These are phyloP conservation scores for Colletotrichum aenigma DNA, from an alignment of 2,329 filamentous ascomycete genomes.

Conservation along the genomic window DNA sequence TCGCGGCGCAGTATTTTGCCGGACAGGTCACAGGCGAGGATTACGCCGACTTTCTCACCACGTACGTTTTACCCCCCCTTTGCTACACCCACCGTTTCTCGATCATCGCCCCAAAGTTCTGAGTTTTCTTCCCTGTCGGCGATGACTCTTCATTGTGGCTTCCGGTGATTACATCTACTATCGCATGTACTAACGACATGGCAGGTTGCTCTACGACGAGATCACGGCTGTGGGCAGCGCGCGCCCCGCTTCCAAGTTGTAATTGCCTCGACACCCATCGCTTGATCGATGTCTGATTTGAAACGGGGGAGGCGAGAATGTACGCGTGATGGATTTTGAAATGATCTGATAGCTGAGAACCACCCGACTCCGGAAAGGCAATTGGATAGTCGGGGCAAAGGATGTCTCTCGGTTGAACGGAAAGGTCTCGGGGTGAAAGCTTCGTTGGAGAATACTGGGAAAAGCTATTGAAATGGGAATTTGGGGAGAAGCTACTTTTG, in stretches of 20 bases:
- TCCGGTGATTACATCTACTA: not conserved
- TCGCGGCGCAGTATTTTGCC: conserved; percentile 92
- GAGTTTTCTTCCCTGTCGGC: not conserved
- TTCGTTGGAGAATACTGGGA: not conserved
- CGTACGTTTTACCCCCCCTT: conserved; percentile 53
- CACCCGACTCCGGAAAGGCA: not conserved
- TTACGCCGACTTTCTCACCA: conserved; percentile 94
- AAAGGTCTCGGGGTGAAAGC: not conserved
- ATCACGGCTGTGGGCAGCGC: conserved; percentile 76
- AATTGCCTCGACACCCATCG: conserved; percentile 23
- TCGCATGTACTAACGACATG: conserved; percentile 17
- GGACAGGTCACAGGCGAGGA: conserved; percentile 95
- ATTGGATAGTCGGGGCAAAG: not conserved
- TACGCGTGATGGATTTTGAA: not conserved
- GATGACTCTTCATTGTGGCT: conserved; percentile 4
- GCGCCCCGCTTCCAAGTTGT: conserved; percentile 67
- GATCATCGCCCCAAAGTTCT: not conserved
- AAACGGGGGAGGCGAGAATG: not conserved
- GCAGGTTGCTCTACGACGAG: conserved; percentile 83
- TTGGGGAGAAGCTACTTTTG: not conserved
- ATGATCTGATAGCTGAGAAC: not conserved
- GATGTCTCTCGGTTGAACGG: not conserved
- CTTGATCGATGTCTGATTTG: not conserved
- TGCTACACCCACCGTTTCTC: not conserved
- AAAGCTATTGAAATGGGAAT: not conserved